phyloP scores from a whole-genome alignment of 495 filamentous ascomycete species.

The Hypoxylon perforatum region DNA sequence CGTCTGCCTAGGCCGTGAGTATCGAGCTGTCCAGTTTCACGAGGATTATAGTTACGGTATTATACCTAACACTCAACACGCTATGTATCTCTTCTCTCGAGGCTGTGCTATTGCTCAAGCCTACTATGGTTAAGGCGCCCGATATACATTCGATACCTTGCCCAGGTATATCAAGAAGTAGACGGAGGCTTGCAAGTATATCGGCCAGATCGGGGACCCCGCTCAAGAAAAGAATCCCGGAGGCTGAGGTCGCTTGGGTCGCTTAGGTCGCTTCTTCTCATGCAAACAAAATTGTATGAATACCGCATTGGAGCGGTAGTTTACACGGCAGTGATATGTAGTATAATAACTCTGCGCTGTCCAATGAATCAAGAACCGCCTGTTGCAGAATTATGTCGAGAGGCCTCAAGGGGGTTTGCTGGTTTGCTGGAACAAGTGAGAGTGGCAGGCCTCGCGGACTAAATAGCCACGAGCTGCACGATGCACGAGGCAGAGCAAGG shows the following conservation, averaged over 20 bases:
- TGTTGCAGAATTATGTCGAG: background rate
- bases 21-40: slow-evolving; percentile 10
- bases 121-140: background rate
- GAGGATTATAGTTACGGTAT: background rate
- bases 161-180: background rate
- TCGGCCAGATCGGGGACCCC: slow-evolving; percentile 33
- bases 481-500: slow-evolving; percentile 24
- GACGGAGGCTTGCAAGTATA: background rate
- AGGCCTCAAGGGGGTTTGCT: slow-evolving; percentile 16
- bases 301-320: background rate
- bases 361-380: slow-evolving; percentile 5
- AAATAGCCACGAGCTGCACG: slow-evolving; percentile 19
- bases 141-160: background rate
- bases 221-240: slow-evolving; percentile 8
- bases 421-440: background rate
- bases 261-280: slow-evolving; percentile 3
- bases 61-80: background rate
- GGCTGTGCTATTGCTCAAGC: background rate
- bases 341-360: slow-evolving; percentile 1
- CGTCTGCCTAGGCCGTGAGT: slow-evolving; percentile 13
- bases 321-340: slow-evolving; percentile 23
- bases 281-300: background rate
- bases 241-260: slow-evolving; percentile 20
- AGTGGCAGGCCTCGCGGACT: slow-evolving; percentile 19
- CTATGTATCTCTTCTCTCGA: background rate